These are phyloP conservation scores for Pestalotiopsis sp. DNA, from an alignment of 2,329 filamentous ascomycete genomes.

Conservation along the genomic window DNA sequence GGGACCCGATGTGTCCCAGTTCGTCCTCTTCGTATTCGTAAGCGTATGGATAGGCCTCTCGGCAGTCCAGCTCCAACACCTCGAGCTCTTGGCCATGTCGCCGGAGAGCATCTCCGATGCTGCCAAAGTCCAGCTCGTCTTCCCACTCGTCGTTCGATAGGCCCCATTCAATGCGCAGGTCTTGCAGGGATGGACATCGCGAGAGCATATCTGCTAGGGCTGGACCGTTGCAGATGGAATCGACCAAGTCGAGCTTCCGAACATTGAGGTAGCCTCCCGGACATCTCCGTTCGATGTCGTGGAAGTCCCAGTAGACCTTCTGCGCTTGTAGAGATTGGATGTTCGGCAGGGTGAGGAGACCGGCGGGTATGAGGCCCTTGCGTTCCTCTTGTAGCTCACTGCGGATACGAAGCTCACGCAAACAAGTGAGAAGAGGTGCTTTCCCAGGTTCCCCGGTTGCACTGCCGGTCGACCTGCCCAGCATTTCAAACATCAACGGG, in stretches of 20 bases:
- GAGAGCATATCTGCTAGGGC: neutral
- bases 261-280: neutral
- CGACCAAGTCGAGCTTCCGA: neutral
- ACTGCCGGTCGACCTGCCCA: neutral
- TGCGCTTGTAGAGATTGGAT: neutral
- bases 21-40: neutral
- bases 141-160: neutral
- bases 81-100: neutral
- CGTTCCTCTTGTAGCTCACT: neutral
- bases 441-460: neutral
- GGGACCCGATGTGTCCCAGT: neutral
- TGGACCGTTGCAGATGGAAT: neutral
- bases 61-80: neutral
- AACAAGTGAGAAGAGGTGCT: neutral
- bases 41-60: neutral
- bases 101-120: neutral
- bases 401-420: neutral
- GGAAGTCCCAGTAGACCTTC: neutral
- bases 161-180: neutral
- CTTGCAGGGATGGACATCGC: neutral
- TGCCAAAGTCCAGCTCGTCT: neutral
- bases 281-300: neutral
- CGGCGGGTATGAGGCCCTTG: neutral
- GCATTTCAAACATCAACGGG: neutral
- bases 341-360: neutral